Evolutionary conservation across 768 basidiomycete species (phyloP), one percentile per base, ranked within the genome.

Genomic region (Russula emetica): DNA sequence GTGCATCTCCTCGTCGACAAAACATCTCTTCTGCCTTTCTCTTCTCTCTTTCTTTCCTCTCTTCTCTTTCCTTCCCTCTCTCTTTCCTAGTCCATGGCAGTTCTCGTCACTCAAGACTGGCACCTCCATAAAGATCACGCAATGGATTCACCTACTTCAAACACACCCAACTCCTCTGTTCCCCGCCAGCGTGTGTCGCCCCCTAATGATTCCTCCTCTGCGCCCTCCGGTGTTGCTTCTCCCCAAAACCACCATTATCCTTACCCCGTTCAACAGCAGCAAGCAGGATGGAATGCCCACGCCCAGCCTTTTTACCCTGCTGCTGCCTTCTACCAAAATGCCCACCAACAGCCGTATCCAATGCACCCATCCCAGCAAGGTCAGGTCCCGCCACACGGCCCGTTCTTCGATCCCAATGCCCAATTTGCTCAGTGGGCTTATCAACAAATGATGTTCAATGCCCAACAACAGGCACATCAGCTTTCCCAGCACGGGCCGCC

Each of bases 391-490:
- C 72, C 75, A 18, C 86, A 82, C 69, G 74, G 78, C 67, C 80
- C 81, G n/a, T 90, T 83, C 73, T 90, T 85, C 70, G 88, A 92
- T 74, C 88, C 87, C 16, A 85, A 87, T 67, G 88, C 87, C 67
- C 83, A 90, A 61, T 84, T 85, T 61, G 86, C 89, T 3, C 88
- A 90, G 73, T 93, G 91, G 90, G 88, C 90, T 42, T 93, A 93
- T 76, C 90, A 92, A 75, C 90, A 92, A 71, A 92, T 92, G 90
- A 85, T 93, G 85, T 88, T 84, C 77, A 85, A 83, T 70, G 85
- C 67, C 74, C 79, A 66, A 32, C 66, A 67, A 45, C 66, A 69
- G 58, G 65, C 64, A 53, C 67, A 68, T 9, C 67, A 68, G 20
- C 65, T 66, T 45, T 51, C 64, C 26, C 60, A 60, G 34, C 61